A percentile compares a stretch with the other conserved stretches of the same genome.
Evolutionary conservation across 768 basidiomycete genomes (phyloP).

Genomic region (Rhizopogon vinicolor): DNA sequence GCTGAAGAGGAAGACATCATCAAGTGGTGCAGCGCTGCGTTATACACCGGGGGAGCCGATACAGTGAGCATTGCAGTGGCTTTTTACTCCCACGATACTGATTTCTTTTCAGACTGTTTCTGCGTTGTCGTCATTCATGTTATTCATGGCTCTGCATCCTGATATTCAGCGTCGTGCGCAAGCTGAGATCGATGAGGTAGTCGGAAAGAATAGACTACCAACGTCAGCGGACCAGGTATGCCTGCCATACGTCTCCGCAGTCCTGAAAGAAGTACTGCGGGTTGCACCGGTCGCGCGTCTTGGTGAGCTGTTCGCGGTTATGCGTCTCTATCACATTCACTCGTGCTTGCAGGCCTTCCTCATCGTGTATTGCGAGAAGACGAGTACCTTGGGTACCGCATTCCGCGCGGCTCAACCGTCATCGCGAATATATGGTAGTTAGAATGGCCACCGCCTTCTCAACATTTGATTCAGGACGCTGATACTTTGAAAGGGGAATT

Average conservation of each 20-base stretch:
- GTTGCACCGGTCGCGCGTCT: too few relatives aligned
- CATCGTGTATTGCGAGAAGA: constrained; percentile 31
- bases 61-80: constrained; percentile 14
- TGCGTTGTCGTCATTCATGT: constrained; percentile 40
- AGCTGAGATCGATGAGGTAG: constrained; percentile 43
- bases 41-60: constrained; percentile 21
- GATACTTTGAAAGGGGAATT: constrained; percentile 11
- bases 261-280: constrained; percentile 12
- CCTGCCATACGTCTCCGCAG: constrained; percentile 33
- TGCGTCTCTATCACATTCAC: background rate
- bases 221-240: constrained; percentile 33
- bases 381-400: constrained; percentile 26
- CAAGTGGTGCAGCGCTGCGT: background rate
- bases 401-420: constrained; percentile 38
- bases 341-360: constrained; percentile 22
- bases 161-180: constrained; percentile 41
- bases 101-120: constrained; percentile 36
- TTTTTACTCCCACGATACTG: background rate
- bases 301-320: background rate
- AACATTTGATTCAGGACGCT: background rate
- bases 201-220: constrained; percentile 39
- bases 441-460: background rate
- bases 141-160: constrained; percentile 48
- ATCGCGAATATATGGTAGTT: constrained; percentile 36
- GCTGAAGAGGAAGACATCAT: background rate